phyloP scores from a whole-genome alignment of 148 eudicot genomes.

The Hydrangea macrophylla region DNA sequence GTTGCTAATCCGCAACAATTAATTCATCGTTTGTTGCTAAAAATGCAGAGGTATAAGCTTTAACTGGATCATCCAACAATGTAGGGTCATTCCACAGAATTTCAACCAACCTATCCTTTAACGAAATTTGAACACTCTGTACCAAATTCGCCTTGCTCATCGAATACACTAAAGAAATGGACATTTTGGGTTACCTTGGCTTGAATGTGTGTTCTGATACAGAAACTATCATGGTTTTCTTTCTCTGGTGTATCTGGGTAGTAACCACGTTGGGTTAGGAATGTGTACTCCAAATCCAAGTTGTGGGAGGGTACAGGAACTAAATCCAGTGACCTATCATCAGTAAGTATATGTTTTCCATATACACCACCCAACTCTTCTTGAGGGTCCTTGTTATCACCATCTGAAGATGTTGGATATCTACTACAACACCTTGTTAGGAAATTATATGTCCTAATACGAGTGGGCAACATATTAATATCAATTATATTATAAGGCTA shows the following conservation, averaged over 20 bases:
- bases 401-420: slow-evolving; percentile 28
- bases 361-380: slow-evolving; percentile 29
- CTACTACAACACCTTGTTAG: slow-evolving; percentile 68
- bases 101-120: slow-evolving; percentile 68
- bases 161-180: slow-evolving; percentile 96
- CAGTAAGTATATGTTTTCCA: slow-evolving; percentile 31
- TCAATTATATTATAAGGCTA: too few species aligned
- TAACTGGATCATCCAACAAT: slow-evolving; percentile 66
- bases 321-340: slow-evolving; percentile 40
- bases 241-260: slow-evolving; percentile 83
- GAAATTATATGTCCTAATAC: too few species aligned
- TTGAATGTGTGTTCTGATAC: slow-evolving; percentile 54
- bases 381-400: slow-evolving; percentile 26
- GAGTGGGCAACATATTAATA: too few species aligned
- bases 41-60: slow-evolving; percentile 69
- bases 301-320: slow-evolving; percentile 67
- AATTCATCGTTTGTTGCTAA: slow-evolving; percentile 68
- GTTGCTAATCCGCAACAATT: slow-evolving; percentile 59
- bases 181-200: slow-evolving; percentile 71
- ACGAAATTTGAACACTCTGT: slow-evolving; percentile 75
- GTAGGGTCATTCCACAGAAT: slow-evolving; percentile 46
- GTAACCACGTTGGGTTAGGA: slow-evolving; percentile 65
- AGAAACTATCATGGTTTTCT: slow-evolving; percentile 87
- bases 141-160: slow-evolving; percentile 88
- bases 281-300: slow-evolving; percentile 61